Conservation (phyloP, 768 basidiomycete genomes). For the Lentinus brumalis region DNA sequence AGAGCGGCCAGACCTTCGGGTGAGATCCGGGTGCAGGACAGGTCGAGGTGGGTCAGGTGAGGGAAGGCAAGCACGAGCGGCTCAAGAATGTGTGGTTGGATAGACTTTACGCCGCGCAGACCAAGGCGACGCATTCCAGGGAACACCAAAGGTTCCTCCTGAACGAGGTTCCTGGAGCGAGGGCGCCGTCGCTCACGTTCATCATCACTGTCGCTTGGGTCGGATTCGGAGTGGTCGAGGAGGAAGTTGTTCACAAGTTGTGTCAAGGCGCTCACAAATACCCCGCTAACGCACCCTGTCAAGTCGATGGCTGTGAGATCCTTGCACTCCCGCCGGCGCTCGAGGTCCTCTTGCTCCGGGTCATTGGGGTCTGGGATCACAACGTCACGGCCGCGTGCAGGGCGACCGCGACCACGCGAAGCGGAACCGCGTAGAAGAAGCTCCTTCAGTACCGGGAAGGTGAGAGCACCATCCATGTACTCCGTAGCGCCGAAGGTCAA, state of each 20-base stretch:
- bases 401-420: slow-evolving; percentile 68
- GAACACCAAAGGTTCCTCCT: slow-evolving; percentile 61
- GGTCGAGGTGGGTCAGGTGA: slow-evolving; percentile 84
- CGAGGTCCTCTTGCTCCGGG: slow-evolving; percentile 74
- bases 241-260: slow-evolving; percentile 79
- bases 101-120: slow-evolving; percentile 78
- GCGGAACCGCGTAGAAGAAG: slow-evolving; percentile 83
- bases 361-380: slow-evolving; percentile 52
- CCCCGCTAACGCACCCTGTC: slow-evolving; percentile 91
- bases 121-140: slow-evolving; percentile 78
- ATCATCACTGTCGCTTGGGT: slow-evolving; percentile 48
- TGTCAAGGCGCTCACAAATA: slow-evolving; percentile 83
- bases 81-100: slow-evolving; percentile 66
- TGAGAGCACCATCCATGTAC: slow-evolving; percentile 95
- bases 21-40: slow-evolving; percentile 84
- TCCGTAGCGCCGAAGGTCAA: slow-evolving; percentile 93
- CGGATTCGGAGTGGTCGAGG: slow-evolving; percentile 41
- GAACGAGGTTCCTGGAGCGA: slow-evolving; percentile 33
- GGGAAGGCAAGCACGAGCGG: slow-evolving; percentile 83
- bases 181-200: slow-evolving; percentile 33
- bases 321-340: slow-evolving; percentile 70
- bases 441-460: slow-evolving; percentile 82
- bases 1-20: slow-evolving; percentile 74
- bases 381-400: slow-evolving; percentile 62
- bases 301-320: slow-evolving; percentile 89